Evolutionary conservation across 495 filamentous ascomycete genomes (phyloP), one percentile per base, ranked within the genome.

Genomic region (Mytilinidion resinicola): DNA sequence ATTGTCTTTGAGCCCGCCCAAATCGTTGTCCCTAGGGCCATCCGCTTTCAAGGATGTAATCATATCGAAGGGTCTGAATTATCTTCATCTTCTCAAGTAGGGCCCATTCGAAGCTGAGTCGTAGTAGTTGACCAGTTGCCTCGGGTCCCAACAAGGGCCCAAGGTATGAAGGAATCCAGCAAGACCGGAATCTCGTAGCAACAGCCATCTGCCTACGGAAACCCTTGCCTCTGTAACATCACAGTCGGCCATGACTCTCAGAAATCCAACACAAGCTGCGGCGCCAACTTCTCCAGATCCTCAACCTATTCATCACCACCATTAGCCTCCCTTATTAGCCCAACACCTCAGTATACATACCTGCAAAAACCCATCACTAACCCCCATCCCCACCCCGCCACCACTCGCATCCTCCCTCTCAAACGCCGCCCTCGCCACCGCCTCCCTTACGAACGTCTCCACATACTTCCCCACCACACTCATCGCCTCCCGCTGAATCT

Each of bases 401-500:
- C 47, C 60, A 30, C 70, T 66, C 4, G 65, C 74, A 60, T 80
- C 78, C 43, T 74, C 73, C 67, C 83, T 83, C 76, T 88, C 87
- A 58, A 80, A 82, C 8, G 84, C 85, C 39, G 89, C 86, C 70
- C 93, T 69, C 30, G 90, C 90, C 65, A 98, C 82, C 33, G 91
- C 90, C 75, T 98, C 93, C 61, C 88, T 78, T 56, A 96, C 88
- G 77, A 96, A 98, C 11, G 88, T 84, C 74, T 95, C 89, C 68
- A 96, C 80, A 67, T 97, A 97, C 74, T 86, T 90, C 3, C 81
- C 88, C 34, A 93, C 80, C 7, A 90, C 83, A 12, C 72, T 76
- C 68, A 91, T 84, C 15, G 93, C 95, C 50, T 91, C 87, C 65
- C 84, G 86, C 3, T 84, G 82, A 38, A 97, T 85, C 68, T 86